Evolutionary conservation across 495 filamentous ascomycete genomes (phyloP), one percentile per base, ranked within the genome.

Genomic region (Amniculicola lignicola): DNA sequence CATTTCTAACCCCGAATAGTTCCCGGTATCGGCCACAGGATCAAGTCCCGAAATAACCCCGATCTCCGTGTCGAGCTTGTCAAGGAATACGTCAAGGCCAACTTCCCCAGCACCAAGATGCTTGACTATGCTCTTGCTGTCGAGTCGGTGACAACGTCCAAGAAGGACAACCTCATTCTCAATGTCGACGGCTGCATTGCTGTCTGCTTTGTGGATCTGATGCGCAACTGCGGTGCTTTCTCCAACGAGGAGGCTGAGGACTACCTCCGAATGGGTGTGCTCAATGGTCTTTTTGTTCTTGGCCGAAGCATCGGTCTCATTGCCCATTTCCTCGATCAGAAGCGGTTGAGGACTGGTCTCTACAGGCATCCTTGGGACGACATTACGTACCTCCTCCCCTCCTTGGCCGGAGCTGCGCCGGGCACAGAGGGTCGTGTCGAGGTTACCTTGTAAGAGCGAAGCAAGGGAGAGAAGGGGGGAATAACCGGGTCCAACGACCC

Each of bases 161-260:
- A 98, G 87, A 98, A 98, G 82, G 93, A 98, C 78, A 98, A 97
- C 82, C 84, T 98, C 53, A 98, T 98, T 66, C 86, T 98, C 59
- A 98, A 98, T 80, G 93, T 98, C 48, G 93, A 98, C 71, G 93
- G 93, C 60, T 95, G 89, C 72, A 83, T 98, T 63, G 93, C 93
- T 62, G 93, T 98, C 68, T 97, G 92, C 84, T 98, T 98, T 74
- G 90, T 98, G 51, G 93, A 98, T 64, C 76, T 98, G 58, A 82
- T 98, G 75, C 88, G 94, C 74, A 92, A 95, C 83, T 96, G 90
- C 71, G 93, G 93, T 75, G 93, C 93, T 50, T 98, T 98, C 83
- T 82, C 77, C 67, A 70, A 79, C 14, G 86, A 90, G 69, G 86
- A 90, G 74, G 86, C 85, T 42, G 86, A 90, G 72, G 87, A 90